phyloP scores from a whole-genome alignment of 2,329 filamentous ascomycete species.

The Alternaria viburni region DNA sequence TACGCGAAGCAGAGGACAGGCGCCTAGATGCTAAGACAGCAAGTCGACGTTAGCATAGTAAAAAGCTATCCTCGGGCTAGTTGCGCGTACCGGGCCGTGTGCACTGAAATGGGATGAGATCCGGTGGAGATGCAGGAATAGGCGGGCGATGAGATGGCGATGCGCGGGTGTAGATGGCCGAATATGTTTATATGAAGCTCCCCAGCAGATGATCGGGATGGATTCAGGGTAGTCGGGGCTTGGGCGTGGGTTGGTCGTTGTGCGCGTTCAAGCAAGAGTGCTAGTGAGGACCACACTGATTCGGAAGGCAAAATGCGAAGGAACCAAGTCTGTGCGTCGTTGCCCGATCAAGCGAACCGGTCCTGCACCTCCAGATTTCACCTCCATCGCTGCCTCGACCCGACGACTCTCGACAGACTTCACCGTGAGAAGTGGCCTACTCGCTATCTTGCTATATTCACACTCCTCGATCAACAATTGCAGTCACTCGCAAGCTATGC shows the following conservation, averaged over 20 bases:
- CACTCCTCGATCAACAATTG: neutral
- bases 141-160: constrained; percentile 9
- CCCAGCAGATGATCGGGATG: constrained; percentile 20
- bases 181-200: constrained; percentile 18
- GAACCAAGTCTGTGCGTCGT: constrained; percentile 15
- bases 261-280: constrained; percentile 18
- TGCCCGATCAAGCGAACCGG: constrained; percentile 19
- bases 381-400: neutral
- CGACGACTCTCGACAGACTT: neutral
- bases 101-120: constrained; percentile 18
- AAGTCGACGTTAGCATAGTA: constrained; percentile 1
- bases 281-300: constrained; percentile 18
- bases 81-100: constrained; percentile 21
- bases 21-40: constrained; percentile 8
- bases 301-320: constrained; percentile 21
- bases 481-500: neutral
- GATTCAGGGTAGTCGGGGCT: constrained; percentile 3
- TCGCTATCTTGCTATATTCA: too few species aligned
- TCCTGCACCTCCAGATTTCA: neutral
- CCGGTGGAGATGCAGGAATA: constrained; percentile 4
- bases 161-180: constrained; percentile 18
- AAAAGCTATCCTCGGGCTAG: neutral
- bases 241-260: constrained; percentile 9
- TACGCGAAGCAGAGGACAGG: constrained; percentile 8
- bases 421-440: neutral